Evolutionary conservation across 495 filamentous ascomycete genomes (phyloP).

Genomic region (Sphaerosporella brunnea): DNA sequence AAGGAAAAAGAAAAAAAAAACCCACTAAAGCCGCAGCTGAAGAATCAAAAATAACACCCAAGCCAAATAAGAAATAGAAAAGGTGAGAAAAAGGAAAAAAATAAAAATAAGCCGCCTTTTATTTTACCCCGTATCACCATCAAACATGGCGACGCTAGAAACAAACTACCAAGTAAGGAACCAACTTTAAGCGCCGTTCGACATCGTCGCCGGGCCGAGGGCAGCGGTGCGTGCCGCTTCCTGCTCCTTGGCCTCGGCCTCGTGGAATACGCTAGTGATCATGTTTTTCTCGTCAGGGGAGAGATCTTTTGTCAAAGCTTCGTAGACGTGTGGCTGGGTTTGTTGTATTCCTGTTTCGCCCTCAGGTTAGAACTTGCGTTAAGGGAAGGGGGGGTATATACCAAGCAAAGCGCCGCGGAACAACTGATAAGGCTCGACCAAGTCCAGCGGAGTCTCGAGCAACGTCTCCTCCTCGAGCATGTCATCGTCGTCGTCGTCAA

Average conservation of each 20-base stretch:
- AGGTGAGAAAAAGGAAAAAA: neutral
- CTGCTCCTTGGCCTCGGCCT: constrained; percentile 27
- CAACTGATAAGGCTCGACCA: constrained; percentile 77
- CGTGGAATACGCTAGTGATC: constrained; percentile 47
- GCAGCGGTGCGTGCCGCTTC: constrained; percentile 19
- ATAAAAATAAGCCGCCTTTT: neutral
- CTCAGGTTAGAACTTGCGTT: too few species aligned
- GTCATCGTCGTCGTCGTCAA: constrained; percentile 62
- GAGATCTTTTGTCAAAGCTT: constrained; percentile 58
- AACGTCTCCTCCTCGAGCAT: constrained; percentile 80
- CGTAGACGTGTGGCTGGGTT: constrained; percentile 78
- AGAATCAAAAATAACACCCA: neutral
- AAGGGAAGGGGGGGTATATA: constrained; percentile 45
- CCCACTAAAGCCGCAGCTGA: too few species aligned
- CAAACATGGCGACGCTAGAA: too few species aligned
- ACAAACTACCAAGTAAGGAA: too few species aligned
- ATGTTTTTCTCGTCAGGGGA: constrained; percentile 63
- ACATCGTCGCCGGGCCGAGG: neutral
- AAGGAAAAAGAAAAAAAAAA: too few species aligned
- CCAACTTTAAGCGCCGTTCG: neutral
- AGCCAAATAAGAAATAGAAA: neutral
- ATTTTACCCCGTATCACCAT: too few species aligned
- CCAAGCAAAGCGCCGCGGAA: constrained; percentile 68
- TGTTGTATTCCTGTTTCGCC: constrained; percentile 55
- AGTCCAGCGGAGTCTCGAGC: constrained; percentile 84